Percentiles rank a stretch among this genome's conserved stretches.
Evolutionary conservation across 306 rosid genomes (phyloP).

Genomic region (Heteromeles arbutifolia): DNA sequence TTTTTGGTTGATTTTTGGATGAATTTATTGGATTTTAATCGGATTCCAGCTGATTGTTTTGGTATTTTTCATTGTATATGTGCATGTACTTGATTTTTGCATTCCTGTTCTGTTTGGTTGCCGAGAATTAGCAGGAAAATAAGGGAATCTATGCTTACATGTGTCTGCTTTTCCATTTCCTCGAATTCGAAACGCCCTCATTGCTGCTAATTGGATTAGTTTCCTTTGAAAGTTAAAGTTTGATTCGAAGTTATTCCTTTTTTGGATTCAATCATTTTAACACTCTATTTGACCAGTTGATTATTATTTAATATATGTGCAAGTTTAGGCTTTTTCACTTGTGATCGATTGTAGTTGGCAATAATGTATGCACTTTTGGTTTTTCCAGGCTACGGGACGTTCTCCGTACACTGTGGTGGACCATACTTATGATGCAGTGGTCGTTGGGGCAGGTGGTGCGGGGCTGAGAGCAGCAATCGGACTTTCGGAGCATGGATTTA

Average conservation of each 20-base stretch:
- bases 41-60: neutral
- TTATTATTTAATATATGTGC: neutral
- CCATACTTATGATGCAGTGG: slow-evolving; percentile 83
- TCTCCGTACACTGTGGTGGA: slow-evolving; percentile 82
- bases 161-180: neutral
- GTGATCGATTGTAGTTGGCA: slow-evolving; percentile 1
- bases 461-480: slow-evolving; percentile 96
- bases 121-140: slow-evolving; percentile 2
- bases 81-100: neutral
- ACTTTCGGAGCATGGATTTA: slow-evolving; percentile 90
- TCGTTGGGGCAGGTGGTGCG: slow-evolving; percentile 97
- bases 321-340: neutral
- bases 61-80: neutral
- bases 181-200: neutral
- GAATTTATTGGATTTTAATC: neutral
- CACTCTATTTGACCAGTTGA: neutral
- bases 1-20: neutral
- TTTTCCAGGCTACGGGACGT: slow-evolving; percentile 48
- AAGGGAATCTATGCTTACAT: neutral
- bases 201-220: neutral
- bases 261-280: neutral
- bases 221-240: neutral
- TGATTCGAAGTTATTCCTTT: neutral
- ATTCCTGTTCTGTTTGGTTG: neutral
- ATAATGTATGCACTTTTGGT: slow-evolving; percentile 4